Evolutionary conservation across 352 stramenopile species (phyloP).

Genomic region (Globisporangium paddicum): DNA sequence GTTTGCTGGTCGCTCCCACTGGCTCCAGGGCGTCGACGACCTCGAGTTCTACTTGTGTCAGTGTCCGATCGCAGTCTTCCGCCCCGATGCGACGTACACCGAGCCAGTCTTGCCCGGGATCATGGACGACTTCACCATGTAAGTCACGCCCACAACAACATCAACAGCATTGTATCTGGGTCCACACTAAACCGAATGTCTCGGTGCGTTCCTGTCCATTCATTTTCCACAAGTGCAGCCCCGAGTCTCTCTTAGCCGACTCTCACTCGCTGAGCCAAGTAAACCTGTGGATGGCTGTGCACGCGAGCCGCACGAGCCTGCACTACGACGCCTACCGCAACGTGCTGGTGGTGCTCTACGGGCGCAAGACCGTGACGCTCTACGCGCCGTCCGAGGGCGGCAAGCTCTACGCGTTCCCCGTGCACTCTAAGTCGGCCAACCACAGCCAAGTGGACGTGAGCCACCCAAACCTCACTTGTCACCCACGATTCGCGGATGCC

Average conservation of each 20-base stretch:
- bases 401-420: constrained; percentile 50
- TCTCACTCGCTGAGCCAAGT: constrained; percentile 55
- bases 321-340: constrained; percentile 86
- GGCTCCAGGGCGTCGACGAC: constrained; percentile 62
- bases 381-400: constrained; percentile 56
- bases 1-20: constrained; percentile 39
- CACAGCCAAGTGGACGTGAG: constrained; percentile 62
- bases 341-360: constrained; percentile 64
- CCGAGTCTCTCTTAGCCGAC: constrained; percentile 23
- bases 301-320: constrained; percentile 49
- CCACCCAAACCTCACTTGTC: constrained; percentile 24
- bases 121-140: constrained; percentile 62
- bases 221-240: constrained; percentile 20
- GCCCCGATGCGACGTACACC: constrained; percentile 40
- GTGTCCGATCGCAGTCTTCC: constrained; percentile 60
- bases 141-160: constrained; percentile 13
- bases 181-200: no score
- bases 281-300: constrained; percentile 82
- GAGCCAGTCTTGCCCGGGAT: constrained; percentile 37
- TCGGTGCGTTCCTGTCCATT: neutral
- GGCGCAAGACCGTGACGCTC: constrained; percentile 63
- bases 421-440: constrained; percentile 74
- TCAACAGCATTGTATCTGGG: neutral
- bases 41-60: constrained; percentile 83
- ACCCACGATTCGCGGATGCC: constrained; percentile 29